Conservation (phyloP, 169 alveolate species). For the Plasmodium gallinaceum region DNA sequence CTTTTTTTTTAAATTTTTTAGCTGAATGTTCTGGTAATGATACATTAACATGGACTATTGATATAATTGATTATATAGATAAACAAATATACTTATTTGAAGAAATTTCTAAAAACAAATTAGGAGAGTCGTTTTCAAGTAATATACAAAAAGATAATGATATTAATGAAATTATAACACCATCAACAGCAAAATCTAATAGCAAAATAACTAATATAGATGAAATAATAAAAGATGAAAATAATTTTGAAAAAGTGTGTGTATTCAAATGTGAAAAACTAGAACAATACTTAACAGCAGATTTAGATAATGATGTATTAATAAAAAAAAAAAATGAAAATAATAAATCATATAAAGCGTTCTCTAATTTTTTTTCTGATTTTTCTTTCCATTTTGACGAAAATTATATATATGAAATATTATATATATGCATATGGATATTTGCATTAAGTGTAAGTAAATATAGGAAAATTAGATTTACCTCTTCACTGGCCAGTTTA, state of each 20-base stretch:
- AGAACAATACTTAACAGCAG: slow-evolving; percentile 56
- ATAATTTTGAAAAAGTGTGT: slow-evolving; percentile 69
- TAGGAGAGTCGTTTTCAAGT: background rate
- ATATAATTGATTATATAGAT: slow-evolving; percentile 76
- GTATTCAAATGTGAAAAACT: slow-evolving; percentile 74
- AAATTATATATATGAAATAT: slow-evolving; percentile 59
- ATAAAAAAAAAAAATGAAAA: slow-evolving; percentile 73
- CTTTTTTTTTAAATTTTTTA: slow-evolving; percentile 69
- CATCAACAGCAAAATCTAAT: slow-evolving; percentile 56
- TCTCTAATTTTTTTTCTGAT: slow-evolving; percentile 55
- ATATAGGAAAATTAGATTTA: slow-evolving; percentile 71
- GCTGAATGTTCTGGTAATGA: slow-evolving; percentile 79
- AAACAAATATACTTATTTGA: slow-evolving; percentile 68
- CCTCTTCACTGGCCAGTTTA: slow-evolving; percentile 69
- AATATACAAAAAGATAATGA: background rate
- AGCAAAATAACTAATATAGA: slow-evolving; percentile 48
- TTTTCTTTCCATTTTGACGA: slow-evolving; percentile 76
- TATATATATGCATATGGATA: slow-evolving; percentile 74
- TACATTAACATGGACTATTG: slow-evolving; percentile 67
- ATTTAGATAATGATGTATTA: slow-evolving; percentile 54
- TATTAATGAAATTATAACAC: slow-evolving; percentile 45
- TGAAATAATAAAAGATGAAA: slow-evolving; percentile 74
- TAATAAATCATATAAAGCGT: slow-evolving; percentile 70
- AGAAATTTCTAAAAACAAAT: slow-evolving; percentile 14
- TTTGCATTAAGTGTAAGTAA: slow-evolving; percentile 73